A percentile compares a stretch with the other conserved stretches of the same genome.
These are phyloP conservation scores for Fusarium equiseti DNA, from an alignment of 2,329 filamentous ascomycete genomes.

Conservation along the genomic window DNA sequence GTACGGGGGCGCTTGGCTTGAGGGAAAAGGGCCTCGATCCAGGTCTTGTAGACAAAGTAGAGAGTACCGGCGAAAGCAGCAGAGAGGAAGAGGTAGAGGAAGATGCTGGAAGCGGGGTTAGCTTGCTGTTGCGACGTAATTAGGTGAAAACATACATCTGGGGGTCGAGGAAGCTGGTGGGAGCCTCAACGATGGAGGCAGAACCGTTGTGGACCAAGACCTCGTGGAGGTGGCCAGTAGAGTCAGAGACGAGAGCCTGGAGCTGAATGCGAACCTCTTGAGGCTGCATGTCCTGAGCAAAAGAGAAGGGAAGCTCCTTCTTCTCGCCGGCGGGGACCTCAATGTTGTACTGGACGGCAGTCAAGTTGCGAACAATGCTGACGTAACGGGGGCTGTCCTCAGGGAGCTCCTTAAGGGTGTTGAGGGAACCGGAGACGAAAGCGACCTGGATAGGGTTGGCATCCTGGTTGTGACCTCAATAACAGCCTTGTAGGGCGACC, in stretches of 20 bases:
- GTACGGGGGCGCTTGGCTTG: conserved; percentile 80
- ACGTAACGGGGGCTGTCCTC: conserved; percentile 58
- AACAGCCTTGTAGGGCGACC: conserved; percentile 86
- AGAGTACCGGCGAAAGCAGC: conserved; percentile 81
- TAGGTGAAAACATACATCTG: conserved; percentile 78
- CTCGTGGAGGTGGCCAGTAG: conserved; percentile 77
- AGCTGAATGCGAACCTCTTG: conserved; percentile 87
- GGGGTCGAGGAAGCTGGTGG: conserved; percentile 91
- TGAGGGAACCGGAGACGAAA: conserved; percentile 81
- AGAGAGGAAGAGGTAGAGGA: conserved; percentile 93
- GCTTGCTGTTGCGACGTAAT: background rate
- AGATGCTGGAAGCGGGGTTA: conserved; percentile 75
- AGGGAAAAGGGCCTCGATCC: conserved; percentile 95
- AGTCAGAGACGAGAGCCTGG: conserved; percentile 77
- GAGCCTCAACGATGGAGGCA: conserved; percentile 88
- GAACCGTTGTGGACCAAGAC: conserved; percentile 83
- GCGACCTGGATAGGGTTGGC: conserved; percentile 78
- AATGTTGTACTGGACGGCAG: conserved; percentile 78
- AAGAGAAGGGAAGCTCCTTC: conserved; percentile 82
- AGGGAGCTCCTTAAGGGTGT: conserved; percentile 66
- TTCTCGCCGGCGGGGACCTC: conserved; percentile 81
- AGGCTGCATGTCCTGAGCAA: conserved; percentile 91
- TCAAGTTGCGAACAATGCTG: conserved; percentile 85
- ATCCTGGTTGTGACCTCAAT: conserved; percentile 90
- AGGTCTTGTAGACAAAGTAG: conserved; percentile 99